These are phyloP conservation scores for Xylaria scruposa DNA, from an alignment of 495 filamentous ascomycete genomes.

Conservation along the genomic window DNA sequence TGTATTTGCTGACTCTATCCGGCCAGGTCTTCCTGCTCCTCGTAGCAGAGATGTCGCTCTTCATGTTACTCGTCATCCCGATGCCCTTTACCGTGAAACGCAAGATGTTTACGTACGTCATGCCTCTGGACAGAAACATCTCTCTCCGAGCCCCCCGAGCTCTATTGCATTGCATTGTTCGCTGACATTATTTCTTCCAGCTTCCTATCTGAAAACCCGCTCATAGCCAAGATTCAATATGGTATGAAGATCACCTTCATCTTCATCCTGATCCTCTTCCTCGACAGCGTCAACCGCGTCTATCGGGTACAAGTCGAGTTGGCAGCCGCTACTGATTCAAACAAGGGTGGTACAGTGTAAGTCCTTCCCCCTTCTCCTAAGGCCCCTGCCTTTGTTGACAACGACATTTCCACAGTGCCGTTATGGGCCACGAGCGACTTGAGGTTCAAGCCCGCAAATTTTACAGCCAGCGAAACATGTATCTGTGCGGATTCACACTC, in stretches of 20 bases:
- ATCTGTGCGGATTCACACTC: conserved; percentile 98
- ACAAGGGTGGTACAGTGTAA: conserved; percentile 34
- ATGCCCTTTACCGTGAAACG: conserved; percentile 85
- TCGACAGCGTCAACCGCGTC: conserved; percentile 98
- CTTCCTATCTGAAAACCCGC: conserved; percentile 83
- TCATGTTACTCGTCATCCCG: conserved; percentile 89
- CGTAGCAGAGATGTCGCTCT: conserved; percentile 91
- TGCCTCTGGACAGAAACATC: not conserved
- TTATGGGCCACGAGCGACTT: conserved; percentile 90
- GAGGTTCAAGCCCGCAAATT: conserved; percentile 99
- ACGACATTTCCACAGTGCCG: conserved; percentile 47
- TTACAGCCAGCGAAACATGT: conserved; percentile 99
- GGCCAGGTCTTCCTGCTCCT: conserved; percentile 89
- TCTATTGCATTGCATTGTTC: not conserved
- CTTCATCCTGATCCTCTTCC: conserved; percentile 96
- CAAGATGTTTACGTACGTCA: conserved; percentile 82
- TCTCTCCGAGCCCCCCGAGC: not conserved
- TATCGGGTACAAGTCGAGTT: conserved; percentile 95
- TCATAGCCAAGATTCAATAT: conserved; percentile 60
- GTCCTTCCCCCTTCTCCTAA: conserved; percentile 16
- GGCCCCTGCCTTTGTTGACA: conserved; percentile 31
- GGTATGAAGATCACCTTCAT: conserved; percentile 89
- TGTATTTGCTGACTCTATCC: conserved; percentile 39
- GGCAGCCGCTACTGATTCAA: conserved; percentile 59
- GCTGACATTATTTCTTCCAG: conserved; percentile 35